Base-by-base conservation (phyloP, 2,329 filamentous ascomycete genomes). In the Dendrostoma leiphaemia region DNA sequence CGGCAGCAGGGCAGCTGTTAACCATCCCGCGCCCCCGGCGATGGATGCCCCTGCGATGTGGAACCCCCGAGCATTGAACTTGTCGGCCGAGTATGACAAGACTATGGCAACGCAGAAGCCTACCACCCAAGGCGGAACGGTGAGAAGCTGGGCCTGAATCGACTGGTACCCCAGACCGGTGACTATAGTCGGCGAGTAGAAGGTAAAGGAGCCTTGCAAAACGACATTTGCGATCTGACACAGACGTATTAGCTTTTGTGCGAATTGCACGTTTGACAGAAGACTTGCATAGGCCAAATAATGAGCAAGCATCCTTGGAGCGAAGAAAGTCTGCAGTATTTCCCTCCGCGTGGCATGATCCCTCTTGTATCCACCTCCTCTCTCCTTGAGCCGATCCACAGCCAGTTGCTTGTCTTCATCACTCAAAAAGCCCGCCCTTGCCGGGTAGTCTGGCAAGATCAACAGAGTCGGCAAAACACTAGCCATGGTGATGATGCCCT, bases 161-260 rank as follows among this genome's bases (percentile, higher is more conserved):
- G 63, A 65, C 21, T 51, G n/a, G 34, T 65, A 67, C 2, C 64
- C 64, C 1, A 66, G 54, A 0, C 64, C 77, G 3, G 76, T 77
- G 8, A 81, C 76, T 71, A 80, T 80, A 55, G 79, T 65, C 0
- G 78, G 77, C 0, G 78, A 78, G 60, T 74, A 81, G 61, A 79
- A 81, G 21, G 80, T 78, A 59, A 81, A 79, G 1, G 64, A 65
- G 2, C 60, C 62, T 26, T 64, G 64, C 6, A 59, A 56, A 6
- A 66, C 61, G 4, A 62, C 60, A 28, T 67, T 65, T 24, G 63
- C 61, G 17, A 64, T 60, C 64, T 66, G n/a, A 4, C 19, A 8
- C 9, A 26, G 44, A 56, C 49, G 37, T 68, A 60, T 51, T 69
- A 69, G 17, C 64, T 64, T 24, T 17, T 19, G 21, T 19, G 12